A percentile compares a stretch with the other conserved stretches of the same genome.
phyloP scores from a whole-genome alignment of 2,329 filamentous ascomycete genomes.

The Ascochyta fabae region DNA sequence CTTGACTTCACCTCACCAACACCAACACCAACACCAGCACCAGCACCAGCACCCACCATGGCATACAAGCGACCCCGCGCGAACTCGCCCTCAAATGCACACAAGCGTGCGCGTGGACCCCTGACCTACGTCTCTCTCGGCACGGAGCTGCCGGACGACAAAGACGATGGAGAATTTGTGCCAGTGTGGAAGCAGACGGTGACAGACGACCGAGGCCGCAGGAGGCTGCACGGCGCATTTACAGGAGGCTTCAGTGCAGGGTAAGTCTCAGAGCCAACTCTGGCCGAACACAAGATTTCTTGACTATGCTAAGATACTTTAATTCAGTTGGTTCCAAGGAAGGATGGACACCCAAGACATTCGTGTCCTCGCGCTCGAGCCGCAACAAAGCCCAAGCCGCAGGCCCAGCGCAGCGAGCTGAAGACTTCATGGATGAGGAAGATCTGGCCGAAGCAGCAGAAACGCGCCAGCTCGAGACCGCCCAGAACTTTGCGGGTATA shows the following conservation, averaged over 20 bases:
- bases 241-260: slow-evolving; percentile 97
- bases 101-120: slow-evolving; percentile 75
- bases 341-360: slow-evolving; percentile 92
- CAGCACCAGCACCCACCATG: slow-evolving; percentile 22
- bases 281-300: slow-evolving; percentile 36
- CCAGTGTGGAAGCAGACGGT: slow-evolving; percentile 99
- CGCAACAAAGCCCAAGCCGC: slow-evolving; percentile 70
- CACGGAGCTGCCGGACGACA: slow-evolving; percentile 79
- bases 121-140: slow-evolving; percentile 60
- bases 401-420: slow-evolving; percentile 72
- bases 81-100: slow-evolving; percentile 46
- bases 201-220: slow-evolving; percentile 87
- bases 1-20: not conserved
- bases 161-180: slow-evolving; percentile 90
- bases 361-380: slow-evolving; percentile 85
- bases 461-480: slow-evolving; percentile 74
- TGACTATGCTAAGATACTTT: slow-evolving; percentile 74
- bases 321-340: slow-evolving; percentile 98
- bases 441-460: slow-evolving; percentile 88
- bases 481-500: slow-evolving; percentile 75
- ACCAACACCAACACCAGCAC: too few relatives aligned
- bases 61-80: slow-evolving; percentile 44
- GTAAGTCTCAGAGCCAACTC: slow-evolving; percentile 59
- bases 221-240: slow-evolving; percentile 93
- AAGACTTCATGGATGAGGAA: slow-evolving; percentile 99